Evolutionary conservation across 306 rosid species (phyloP).

Genomic region (Inga laurina): DNA sequence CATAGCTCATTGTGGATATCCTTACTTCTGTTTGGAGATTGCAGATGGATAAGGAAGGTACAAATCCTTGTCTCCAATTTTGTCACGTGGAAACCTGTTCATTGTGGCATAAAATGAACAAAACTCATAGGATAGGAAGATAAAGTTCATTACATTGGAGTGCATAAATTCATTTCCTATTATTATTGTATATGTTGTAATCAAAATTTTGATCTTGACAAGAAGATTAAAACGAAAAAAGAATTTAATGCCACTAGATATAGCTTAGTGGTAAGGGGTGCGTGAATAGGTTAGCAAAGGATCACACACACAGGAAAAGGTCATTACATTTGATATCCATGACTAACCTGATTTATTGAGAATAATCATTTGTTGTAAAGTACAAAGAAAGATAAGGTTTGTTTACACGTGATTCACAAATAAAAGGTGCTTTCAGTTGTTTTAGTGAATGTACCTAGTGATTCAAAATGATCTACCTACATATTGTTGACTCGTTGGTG

Average conservation of each 20-base stretch:
- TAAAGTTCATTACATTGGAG: neutral
- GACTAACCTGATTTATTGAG: neutral
- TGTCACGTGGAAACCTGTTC: neutral
- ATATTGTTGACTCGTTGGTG: neutral
- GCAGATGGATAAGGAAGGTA: slow-evolving; percentile 12
- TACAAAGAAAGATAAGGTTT: neutral
- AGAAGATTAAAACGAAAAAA: neutral
- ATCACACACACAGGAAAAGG: neutral
- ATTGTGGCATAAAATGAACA: neutral
- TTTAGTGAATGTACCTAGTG: neutral
- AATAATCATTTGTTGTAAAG: neutral
- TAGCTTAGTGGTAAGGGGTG: neutral
- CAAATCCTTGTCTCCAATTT: slow-evolving; percentile 1
- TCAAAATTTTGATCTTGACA: neutral
- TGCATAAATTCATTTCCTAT: neutral
- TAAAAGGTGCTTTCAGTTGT: neutral
- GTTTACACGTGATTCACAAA: neutral
- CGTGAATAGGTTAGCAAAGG: neutral
- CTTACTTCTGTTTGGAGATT: slow-evolving; percentile 3
- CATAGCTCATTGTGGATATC: slow-evolving; percentile 18
- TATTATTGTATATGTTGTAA: neutral
- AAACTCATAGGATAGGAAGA: neutral
- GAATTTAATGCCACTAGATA: neutral
- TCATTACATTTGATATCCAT: neutral
- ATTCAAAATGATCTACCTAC: neutral